Evolutionary conservation across 1,284 basidiomycete genomes (phyloP).

Genomic region (Prillingera fragicola): DNA sequence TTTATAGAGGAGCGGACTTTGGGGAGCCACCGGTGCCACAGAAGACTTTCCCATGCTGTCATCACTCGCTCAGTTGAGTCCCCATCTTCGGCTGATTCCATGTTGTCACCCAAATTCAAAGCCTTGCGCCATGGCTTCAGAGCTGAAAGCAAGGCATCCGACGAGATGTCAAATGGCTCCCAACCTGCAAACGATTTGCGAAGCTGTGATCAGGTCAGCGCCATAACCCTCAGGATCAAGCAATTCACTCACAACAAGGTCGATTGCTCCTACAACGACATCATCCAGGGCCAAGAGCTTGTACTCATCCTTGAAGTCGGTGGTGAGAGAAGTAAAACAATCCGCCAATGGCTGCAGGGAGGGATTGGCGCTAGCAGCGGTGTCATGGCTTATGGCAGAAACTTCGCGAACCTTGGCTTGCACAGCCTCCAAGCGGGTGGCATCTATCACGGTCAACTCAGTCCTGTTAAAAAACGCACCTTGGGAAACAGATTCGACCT

Average conservation of each 20-base stretch:
- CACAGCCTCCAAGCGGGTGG: constrained; percentile 67
- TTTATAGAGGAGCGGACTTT: constrained; percentile 85
- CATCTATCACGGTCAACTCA: constrained; percentile 53
- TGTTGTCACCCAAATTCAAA: constrained; percentile 25
- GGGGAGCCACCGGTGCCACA: constrained; percentile 94
- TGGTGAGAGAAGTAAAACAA: constrained; percentile 63
- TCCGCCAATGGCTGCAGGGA: constrained; percentile 66
- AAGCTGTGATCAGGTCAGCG: constrained; percentile 13
- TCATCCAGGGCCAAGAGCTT: constrained; percentile 77
- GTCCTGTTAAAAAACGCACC: constrained; percentile 16
- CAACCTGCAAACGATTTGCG: constrained; percentile 29
- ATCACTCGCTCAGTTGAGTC: constrained; percentile 52
- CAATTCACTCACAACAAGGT: constrained; percentile 58
- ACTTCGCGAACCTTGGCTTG: constrained; percentile 68
- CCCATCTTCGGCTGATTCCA: background rate
- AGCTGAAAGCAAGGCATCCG: constrained; percentile 30
- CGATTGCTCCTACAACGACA: constrained; percentile 82
- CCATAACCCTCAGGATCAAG: too few species aligned
- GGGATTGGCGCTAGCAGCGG: constrained; percentile 55
- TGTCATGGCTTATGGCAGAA: constrained; percentile 58
- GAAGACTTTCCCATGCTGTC: constrained; percentile 89
- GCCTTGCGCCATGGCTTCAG: constrained; percentile 47
- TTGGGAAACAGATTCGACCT: constrained; percentile 56
- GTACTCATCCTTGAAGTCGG: constrained; percentile 71
- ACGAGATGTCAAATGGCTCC: constrained; percentile 39